These are phyloP conservation scores for Amborella trichopoda DNA, from an alignment of 164 flowering plant genomes.

Conservation along the genomic window DNA sequence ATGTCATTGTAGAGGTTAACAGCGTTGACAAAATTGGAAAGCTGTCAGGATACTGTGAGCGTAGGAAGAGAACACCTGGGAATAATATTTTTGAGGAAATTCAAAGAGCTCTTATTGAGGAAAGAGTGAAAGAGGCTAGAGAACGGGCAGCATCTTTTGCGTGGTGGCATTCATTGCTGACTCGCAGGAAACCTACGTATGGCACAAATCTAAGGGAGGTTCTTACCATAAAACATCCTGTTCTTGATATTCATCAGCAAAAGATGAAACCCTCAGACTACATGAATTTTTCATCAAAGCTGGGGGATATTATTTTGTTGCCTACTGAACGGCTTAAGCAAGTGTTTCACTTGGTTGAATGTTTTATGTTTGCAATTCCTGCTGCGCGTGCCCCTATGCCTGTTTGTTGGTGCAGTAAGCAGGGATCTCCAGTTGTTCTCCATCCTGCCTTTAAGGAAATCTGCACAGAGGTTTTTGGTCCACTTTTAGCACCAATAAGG, in stretches of 20 bases:
- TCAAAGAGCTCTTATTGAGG: constrained; percentile 55
- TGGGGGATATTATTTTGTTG: constrained; percentile 66
- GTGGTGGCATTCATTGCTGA: constrained; percentile 98
- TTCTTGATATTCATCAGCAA: constrained; percentile 39
- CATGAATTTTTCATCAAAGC: constrained; percentile 52
- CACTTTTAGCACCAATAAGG: constrained; percentile 71
- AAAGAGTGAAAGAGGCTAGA: constrained; percentile 58
- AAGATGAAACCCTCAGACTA: constrained; percentile 40
- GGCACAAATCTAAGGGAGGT: constrained; percentile 50
- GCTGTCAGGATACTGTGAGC: constrained; percentile 4
- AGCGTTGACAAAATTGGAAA: constrained; percentile 15
- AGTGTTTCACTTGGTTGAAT: constrained; percentile 58
- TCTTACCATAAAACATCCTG: constrained; percentile 55
- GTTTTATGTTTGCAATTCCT: constrained; percentile 95
- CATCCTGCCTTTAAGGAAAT: constrained; percentile 37
- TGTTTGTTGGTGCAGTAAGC: constrained; percentile 76
- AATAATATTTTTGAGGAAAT: constrained; percentile 76
- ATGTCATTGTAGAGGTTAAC: constrained; percentile 35
- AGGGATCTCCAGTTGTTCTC: constrained; percentile 42
- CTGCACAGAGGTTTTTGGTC: constrained; percentile 46
- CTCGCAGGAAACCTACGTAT: constrained; percentile 64
- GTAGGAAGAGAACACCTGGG: constrained; percentile 29
- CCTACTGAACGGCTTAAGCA: constrained; percentile 73
- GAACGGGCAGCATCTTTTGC: constrained; percentile 75
- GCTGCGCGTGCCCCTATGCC: constrained; percentile 88